These are phyloP conservation scores for Fusarium pseudonygamai DNA, from an alignment of 2,329 filamentous ascomycete species.

Conservation along the genomic window DNA sequence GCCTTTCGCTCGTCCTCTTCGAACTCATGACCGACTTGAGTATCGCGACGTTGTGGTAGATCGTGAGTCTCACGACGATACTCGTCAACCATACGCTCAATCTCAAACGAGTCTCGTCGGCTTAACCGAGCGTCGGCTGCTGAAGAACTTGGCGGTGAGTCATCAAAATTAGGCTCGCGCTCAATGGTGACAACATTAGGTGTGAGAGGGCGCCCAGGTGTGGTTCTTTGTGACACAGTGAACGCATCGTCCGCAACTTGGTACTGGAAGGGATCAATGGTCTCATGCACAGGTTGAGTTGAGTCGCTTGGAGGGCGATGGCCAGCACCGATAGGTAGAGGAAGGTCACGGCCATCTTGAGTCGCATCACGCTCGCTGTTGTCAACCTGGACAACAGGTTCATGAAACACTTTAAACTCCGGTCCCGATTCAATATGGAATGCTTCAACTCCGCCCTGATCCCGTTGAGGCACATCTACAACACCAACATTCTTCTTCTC, in stretches of 20 bases:
- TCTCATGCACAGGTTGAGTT: conserved; percentile 41
- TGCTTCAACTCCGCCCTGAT: conserved; percentile 41
- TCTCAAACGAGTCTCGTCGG: conserved; percentile 61
- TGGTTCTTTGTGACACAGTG: conserved; percentile 53
- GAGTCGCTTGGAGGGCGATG: conserved; percentile 40
- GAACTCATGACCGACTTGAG: conserved; percentile 38
- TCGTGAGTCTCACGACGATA: conserved; percentile 39
- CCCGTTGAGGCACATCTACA: conserved; percentile 37
- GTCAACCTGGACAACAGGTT: conserved; percentile 35
- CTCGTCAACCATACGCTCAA: conserved; percentile 49
- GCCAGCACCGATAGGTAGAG: conserved; percentile 42
- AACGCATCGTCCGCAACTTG: conserved; percentile 65
- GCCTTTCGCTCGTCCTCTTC: conserved; percentile 56
- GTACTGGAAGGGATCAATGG: conserved; percentile 67
- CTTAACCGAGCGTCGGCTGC: conserved; percentile 53
- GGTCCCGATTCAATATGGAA: conserved; percentile 43
- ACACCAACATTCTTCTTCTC: conserved; percentile 41
- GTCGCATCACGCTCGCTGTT: conserved; percentile 37
- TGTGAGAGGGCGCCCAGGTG: conserved; percentile 56
- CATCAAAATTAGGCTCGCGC: conserved; percentile 61
- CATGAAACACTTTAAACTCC: conserved; percentile 41
- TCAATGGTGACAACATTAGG: conserved; percentile 64
- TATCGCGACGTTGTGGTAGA: conserved; percentile 28
- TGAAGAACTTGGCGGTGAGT: conserved; percentile 44
- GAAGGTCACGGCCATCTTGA: conserved; percentile 43